A percentile compares a stretch with the other conserved stretches of the same genome.
These are phyloP conservation scores for Diutina pseudorugosa DNA, from an alignment of 1,139 yeast genomes.

Conservation along the genomic window DNA sequence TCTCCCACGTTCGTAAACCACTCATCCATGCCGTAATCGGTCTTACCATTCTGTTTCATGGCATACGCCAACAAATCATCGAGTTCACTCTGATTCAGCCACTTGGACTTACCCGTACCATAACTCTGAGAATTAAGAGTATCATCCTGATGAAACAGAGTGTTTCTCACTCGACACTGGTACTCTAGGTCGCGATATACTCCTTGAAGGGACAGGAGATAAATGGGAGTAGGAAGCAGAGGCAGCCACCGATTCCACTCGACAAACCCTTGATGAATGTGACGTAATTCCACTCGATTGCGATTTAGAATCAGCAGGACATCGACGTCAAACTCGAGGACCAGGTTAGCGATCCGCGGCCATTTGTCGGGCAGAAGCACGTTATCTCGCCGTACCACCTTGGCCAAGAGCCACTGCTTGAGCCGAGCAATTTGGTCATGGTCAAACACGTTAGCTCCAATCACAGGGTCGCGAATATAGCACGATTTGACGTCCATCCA, in stretches of 20 bases:
- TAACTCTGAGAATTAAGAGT: not conserved
- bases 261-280: conserved; percentile 37
- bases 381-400: conserved; percentile 13
- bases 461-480: conserved; percentile 21
- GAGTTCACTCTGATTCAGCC: not conserved
- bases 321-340: conserved; percentile 58
- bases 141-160: not conserved
- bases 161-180: conserved; percentile 34
- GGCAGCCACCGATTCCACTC: conserved; percentile 14
- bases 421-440: not conserved
- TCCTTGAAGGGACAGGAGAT: conserved; percentile 45
- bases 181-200: conserved; percentile 49
- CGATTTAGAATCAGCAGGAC: conserved; percentile 52
- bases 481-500: conserved; percentile 39
- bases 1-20: not conserved
- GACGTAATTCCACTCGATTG: conserved; percentile 25
- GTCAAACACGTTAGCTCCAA: conserved; percentile 8
- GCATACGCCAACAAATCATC: conserved; percentile 21
- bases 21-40: conserved; percentile 5
- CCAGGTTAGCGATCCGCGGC: conserved; percentile 46
- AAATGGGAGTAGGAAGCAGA: conserved; percentile 13
- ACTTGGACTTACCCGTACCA: not conserved
- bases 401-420: conserved; percentile 8
- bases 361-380: conserved; percentile 15
- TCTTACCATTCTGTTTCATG: conserved; percentile 15